Evolutionary conservation across 257 asterid species (phyloP), one percentile per base, ranked within the genome.

Genomic region (Vinca minor): DNA sequence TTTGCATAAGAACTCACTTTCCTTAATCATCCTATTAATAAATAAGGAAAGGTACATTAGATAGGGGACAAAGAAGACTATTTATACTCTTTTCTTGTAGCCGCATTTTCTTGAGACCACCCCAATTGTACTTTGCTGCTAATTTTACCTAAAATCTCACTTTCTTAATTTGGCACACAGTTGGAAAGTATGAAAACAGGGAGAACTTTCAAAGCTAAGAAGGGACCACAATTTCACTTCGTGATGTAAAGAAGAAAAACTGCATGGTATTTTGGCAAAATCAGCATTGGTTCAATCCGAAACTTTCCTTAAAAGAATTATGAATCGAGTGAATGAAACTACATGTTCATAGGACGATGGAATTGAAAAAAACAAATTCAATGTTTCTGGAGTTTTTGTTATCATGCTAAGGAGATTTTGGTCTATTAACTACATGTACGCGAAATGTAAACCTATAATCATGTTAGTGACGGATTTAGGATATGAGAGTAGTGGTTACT

Each of bases 161-260:
- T 60, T 25, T 1, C 41, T 17, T 46, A 17, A 32, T 47, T 60
- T 26, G 36, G 4, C 21, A 12, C 38, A 53, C 28, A 36, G 52
- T 50, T 65, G 35, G 41, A 20, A 59, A 49, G 21, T 14, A n/a
- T 20, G 38, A 29, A 41, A 7, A 41, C 21, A n/a, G n/a, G 65
- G 14, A 38, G 21, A 14, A 38, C 63, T 28, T 46, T 35, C 61
- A 69, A 83, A 72, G 73, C 64, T n/a, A 76, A n/a, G 18, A 52
- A 74, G 81, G 88, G 89, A 77, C 87, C 86, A 82, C 84, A 69
- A 70, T 21, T 69, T 73, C 89, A 71, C 77, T 70, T 63, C 32
- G 73, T 63, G 55, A 52, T 68, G 44, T 54, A 66, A 77, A 63
- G 73, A 65, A 66, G 56, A 28, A 63, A 71, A 35, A 34, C 17